Percentiles rank a stretch among this genome's conserved stretches.
Evolutionary conservation across 768 basidiomycete genomes (phyloP).

Genomic region (Mycena galericulata): DNA sequence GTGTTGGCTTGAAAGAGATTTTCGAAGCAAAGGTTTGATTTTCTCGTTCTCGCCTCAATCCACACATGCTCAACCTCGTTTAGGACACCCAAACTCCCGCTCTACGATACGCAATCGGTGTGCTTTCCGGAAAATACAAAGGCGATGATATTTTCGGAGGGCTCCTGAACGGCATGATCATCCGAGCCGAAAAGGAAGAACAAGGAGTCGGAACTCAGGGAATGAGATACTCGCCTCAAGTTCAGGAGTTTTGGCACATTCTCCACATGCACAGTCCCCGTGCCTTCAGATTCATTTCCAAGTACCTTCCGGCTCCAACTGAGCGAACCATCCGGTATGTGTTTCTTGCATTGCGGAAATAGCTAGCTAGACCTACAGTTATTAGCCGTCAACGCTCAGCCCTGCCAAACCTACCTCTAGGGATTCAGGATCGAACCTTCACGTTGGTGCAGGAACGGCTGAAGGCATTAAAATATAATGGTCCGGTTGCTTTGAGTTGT

Average conservation of each 20-base stretch:
- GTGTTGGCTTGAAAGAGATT: neutral
- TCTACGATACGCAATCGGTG: slow-evolving; percentile 32
- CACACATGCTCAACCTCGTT: no score
- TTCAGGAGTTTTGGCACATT: slow-evolving; percentile 46
- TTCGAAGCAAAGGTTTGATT: neutral
- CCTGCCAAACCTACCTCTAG: slow-evolving; percentile 36
- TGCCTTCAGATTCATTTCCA: slow-evolving; percentile 38
- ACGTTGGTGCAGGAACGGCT: slow-evolving; percentile 34
- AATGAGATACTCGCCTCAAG: slow-evolving; percentile 45
- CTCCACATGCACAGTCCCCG: slow-evolving; percentile 42
- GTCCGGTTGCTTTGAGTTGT: slow-evolving; percentile 45
- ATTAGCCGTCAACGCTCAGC: slow-evolving; percentile 19
- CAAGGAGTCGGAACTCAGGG: slow-evolving; percentile 48
- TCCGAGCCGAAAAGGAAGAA: slow-evolving; percentile 37
- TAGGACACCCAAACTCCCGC: neutral
- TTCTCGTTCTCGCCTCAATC: neutral
- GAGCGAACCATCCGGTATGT: slow-evolving; percentile 36
- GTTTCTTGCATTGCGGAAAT: neutral
- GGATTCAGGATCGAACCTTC: slow-evolving; percentile 38
- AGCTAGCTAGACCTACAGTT: neutral
- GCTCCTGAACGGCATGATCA: slow-evolving; percentile 45
- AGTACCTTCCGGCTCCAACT: slow-evolving; percentile 34
- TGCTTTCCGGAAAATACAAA: slow-evolving; percentile 39
- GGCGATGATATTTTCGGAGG: slow-evolving; percentile 41
- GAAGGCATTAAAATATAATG: slow-evolving; percentile 33